Conservation (phyloP, 2,329 filamentous ascomycete species). For the Aspergillus quadrilineatus region DNA sequence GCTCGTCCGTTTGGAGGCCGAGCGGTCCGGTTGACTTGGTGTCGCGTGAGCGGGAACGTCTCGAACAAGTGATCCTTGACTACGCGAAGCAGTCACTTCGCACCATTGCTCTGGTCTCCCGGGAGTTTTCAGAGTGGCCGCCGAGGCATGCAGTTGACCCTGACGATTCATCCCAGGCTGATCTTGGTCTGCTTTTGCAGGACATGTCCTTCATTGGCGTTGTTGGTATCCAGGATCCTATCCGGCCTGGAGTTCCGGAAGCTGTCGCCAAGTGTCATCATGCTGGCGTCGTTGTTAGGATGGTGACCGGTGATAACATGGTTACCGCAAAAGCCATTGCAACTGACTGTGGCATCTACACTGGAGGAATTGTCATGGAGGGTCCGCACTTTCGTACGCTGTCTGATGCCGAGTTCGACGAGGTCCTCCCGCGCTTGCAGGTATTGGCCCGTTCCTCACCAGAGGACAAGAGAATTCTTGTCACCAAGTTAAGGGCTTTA, state of each 20-base stretch:
- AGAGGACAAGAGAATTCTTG: slow-evolving; percentile 63
- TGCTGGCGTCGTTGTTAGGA: slow-evolving; percentile 65
- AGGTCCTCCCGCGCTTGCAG: slow-evolving; percentile 56
- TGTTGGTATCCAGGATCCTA: slow-evolving; percentile 70
- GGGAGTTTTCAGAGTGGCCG: slow-evolving; percentile 67
- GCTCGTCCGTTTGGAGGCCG: slow-evolving; percentile 22
- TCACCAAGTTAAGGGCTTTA: slow-evolving; percentile 56
- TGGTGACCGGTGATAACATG: slow-evolving; percentile 68
- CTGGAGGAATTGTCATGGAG: slow-evolving; percentile 63
- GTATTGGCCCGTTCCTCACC: slow-evolving; percentile 63
- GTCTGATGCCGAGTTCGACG: slow-evolving; percentile 55
- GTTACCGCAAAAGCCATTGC: slow-evolving; percentile 71
- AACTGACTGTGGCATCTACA: slow-evolving; percentile 65
- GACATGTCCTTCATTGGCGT: slow-evolving; percentile 70
- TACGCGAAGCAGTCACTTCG: slow-evolving; percentile 60
- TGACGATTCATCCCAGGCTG: slow-evolving; percentile 61
- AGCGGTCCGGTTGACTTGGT: slow-evolving; percentile 8
- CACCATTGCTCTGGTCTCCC: slow-evolving; percentile 70
- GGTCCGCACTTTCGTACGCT: slow-evolving; percentile 63
- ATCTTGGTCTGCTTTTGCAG: slow-evolving; percentile 65
- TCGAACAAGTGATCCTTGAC: slow-evolving; percentile 18
- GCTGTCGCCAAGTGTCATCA: slow-evolving; percentile 40
- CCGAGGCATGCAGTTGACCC: slow-evolving; percentile 55
- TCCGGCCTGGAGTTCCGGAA: slow-evolving; percentile 58
- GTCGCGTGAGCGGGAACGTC: background rate